These are phyloP conservation scores for Malassezia caprae DNA, from an alignment of 1,284 basidiomycete species.

Conservation along the genomic window DNA sequence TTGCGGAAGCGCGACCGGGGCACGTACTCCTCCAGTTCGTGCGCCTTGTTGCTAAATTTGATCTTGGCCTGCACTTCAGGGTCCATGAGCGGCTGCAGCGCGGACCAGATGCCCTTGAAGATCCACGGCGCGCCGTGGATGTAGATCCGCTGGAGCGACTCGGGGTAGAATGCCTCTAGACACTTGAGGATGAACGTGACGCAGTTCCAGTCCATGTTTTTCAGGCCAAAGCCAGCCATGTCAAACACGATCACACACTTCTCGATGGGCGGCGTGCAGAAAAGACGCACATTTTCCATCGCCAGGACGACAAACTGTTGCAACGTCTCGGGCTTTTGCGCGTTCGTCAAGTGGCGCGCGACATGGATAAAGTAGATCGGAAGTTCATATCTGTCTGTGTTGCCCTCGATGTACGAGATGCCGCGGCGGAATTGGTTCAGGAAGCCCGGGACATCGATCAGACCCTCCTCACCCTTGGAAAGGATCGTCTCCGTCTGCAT, in stretches of 20 bases:
- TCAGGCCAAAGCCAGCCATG: conserved; percentile 46
- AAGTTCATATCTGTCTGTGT: conserved; percentile 37
- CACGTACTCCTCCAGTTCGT: conserved; percentile 39
- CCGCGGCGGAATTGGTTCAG: conserved; percentile 47
- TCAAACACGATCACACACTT: conserved; percentile 45
- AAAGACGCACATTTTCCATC: conserved; percentile 40
- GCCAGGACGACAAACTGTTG: conserved; percentile 46
- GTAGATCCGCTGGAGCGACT: conserved; percentile 47
- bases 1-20: conserved; percentile 36
- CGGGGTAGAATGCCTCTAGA: conserved; percentile 47
- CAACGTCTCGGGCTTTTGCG: conserved; percentile 45
- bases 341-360: conserved; percentile 44
- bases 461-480: conserved; percentile 44
- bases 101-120: conserved; percentile 48
- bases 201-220: conserved; percentile 48
- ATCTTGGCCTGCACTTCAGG: conserved; percentile 47
- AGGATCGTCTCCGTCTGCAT: conserved; percentile 44
- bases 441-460: conserved; percentile 46
- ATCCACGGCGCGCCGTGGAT: conserved; percentile 47
- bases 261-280: conserved; percentile 43
- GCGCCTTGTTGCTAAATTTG: conserved; percentile 43
- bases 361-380: conserved; percentile 48
- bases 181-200: conserved; percentile 47
- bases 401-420: conserved; percentile 48
- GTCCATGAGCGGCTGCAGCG: conserved; percentile 45